Evolutionary conservation across 2,329 filamentous ascomycete species (phyloP).

Genomic region (Tetracladium maxilliforme): DNA sequence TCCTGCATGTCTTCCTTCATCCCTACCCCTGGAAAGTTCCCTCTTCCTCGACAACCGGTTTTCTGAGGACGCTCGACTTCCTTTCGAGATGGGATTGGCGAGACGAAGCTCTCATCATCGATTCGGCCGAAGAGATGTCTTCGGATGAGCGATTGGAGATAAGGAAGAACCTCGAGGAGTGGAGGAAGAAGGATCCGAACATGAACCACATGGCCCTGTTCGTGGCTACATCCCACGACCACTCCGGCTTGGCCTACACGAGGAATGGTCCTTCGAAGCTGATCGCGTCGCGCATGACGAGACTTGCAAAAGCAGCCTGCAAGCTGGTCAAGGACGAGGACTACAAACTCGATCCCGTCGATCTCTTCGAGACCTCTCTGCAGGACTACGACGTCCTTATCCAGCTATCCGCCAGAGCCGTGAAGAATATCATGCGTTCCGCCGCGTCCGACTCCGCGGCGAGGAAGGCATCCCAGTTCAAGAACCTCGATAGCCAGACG

Average conservation of each 20-base stretch:
- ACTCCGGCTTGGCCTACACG: constrained; percentile 69
- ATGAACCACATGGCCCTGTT: constrained; percentile 78
- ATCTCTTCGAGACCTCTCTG: constrained; percentile 60
- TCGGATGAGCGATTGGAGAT: constrained; percentile 45
- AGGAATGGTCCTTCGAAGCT: constrained; percentile 64
- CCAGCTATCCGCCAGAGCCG: constrained; percentile 31
- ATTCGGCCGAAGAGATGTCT: constrained; percentile 53
- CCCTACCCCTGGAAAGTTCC: constrained; percentile 71
- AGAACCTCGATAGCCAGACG: constrained; percentile 60
- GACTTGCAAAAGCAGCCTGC: constrained; percentile 63
- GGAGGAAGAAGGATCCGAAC: constrained; percentile 75
- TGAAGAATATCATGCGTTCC: constrained; percentile 17
- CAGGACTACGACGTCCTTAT: constrained; percentile 80
- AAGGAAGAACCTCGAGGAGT: constrained; percentile 60
- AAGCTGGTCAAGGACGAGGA: constrained; percentile 40
- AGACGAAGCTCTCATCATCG: constrained; percentile 65
- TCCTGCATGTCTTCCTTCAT: constrained; percentile 62
- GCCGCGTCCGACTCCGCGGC: constrained; percentile 20
- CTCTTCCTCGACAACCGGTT: constrained; percentile 62
- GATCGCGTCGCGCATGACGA: constrained; percentile 69
- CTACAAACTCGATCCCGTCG: constrained; percentile 33
- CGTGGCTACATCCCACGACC: constrained; percentile 65
- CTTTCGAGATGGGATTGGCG: constrained; percentile 89
- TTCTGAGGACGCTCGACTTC: constrained; percentile 66
- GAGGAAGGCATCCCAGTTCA: constrained; percentile 42